Evolutionary conservation across 306 rosid species (phyloP).

Genomic region (Fragaria iinumae): DNA sequence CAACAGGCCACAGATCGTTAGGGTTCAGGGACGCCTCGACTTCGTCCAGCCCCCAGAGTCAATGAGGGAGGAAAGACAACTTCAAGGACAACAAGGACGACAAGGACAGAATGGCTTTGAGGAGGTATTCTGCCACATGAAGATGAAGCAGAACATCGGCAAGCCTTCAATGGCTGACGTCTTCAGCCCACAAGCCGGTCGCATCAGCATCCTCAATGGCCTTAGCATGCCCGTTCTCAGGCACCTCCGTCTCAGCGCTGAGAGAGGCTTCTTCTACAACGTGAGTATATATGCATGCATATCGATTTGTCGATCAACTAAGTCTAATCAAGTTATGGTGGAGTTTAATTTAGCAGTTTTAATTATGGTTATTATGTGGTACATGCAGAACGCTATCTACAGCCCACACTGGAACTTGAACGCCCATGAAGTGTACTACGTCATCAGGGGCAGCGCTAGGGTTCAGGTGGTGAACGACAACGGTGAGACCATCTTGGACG

Average conservation of each 20-base stretch:
- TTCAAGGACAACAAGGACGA: not conserved
- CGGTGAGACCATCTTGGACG: slow-evolving; percentile 42
- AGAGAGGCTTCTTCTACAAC: slow-evolving; percentile 31
- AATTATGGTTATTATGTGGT: too few species aligned
- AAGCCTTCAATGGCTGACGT: slow-evolving; percentile 24
- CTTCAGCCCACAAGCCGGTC: slow-evolving; percentile 35
- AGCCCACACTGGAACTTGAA: slow-evolving; percentile 64
- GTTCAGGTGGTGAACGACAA: slow-evolving; percentile 50
- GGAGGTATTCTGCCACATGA: slow-evolving; percentile 25
- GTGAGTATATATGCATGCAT: slow-evolving; percentile 1
- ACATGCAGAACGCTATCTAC: slow-evolving; percentile 38
- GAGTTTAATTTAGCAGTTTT: too few species aligned
- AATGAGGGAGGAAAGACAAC: slow-evolving; percentile 2
- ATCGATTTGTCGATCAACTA: not conserved
- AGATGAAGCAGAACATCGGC: slow-evolving; percentile 26
- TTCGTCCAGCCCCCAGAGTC: slow-evolving; percentile 38
- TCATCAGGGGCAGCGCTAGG: slow-evolving; percentile 43
- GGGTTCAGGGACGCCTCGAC: slow-evolving; percentile 33
- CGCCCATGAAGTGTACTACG: slow-evolving; percentile 51
- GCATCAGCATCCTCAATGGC: slow-evolving; percentile 28
- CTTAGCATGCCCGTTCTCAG: slow-evolving; percentile 31
- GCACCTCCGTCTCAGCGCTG: slow-evolving; percentile 28
- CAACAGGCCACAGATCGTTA: slow-evolving; percentile 37
- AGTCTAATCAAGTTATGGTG: too few species aligned
- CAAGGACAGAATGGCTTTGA: slow-evolving; percentile 24